Evolutionary conservation across 1,139 yeast species (phyloP).

Genomic region (Sugiyamaella grinbergsii): DNA sequence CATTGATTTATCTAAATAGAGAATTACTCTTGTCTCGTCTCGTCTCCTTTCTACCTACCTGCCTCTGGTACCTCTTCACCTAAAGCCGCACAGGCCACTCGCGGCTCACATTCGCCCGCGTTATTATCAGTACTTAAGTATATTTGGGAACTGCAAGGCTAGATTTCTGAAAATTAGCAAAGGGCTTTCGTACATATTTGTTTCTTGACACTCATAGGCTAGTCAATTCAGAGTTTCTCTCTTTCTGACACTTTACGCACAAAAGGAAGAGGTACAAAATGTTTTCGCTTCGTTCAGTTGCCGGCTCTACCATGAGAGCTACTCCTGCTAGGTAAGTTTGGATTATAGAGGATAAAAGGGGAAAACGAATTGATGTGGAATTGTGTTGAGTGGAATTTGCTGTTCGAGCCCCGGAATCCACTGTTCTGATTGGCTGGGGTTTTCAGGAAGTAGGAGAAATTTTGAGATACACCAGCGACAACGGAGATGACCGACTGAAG

Average conservation of each 20-base stretch:
- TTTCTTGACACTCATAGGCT: conserved; percentile 13
- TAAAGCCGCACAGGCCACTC: background rate
- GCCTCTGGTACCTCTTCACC: too few species aligned
- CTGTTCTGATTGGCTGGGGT: conserved; percentile 21
- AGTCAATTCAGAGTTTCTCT: conserved; percentile 5
- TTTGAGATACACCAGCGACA: conserved; percentile 1
- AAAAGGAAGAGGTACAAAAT: conserved; percentile 21
- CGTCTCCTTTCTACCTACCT: background rate
- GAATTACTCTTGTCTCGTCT: too few species aligned
- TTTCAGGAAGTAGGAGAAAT: conserved; percentile 6
- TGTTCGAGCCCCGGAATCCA: conserved; percentile 13
- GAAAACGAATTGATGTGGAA: background rate
- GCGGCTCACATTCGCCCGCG: background rate
- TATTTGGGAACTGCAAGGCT: conserved; percentile 3
- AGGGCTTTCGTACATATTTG: conserved; percentile 5
- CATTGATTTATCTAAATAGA: too few species aligned
- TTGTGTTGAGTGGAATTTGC: conserved; percentile 5
- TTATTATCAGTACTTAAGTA: background rate
- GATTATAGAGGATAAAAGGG: conserved; percentile 2
- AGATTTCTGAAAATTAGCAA: background rate
- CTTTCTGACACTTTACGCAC: conserved; percentile 3
- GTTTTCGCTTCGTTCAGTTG: conserved; percentile 39
- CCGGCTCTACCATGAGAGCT: conserved; percentile 32
- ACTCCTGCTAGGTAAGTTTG: conserved; percentile 31
- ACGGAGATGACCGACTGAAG: background rate